phyloP scores from a whole-genome alignment of 225 moss, liverwort and hornwort genomes.

The Neckera pumila region DNA sequence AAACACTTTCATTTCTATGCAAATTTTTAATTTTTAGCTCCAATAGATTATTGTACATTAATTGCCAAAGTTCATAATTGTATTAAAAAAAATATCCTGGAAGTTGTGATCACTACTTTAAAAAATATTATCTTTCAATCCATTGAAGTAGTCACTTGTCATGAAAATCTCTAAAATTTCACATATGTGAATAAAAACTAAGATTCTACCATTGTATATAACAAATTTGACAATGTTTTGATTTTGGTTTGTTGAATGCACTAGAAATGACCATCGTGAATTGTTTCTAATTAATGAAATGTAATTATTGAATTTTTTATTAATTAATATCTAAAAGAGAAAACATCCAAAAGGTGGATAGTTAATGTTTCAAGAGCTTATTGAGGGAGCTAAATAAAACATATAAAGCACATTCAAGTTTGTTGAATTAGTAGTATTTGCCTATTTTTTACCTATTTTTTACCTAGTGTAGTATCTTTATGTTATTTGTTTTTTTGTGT shows the following conservation, averaged over 20 bases:
- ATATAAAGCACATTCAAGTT: neutral
- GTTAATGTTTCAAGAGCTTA: neutral
- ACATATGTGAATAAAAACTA: neutral
- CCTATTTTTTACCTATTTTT: neutral
- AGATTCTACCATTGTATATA: neutral
- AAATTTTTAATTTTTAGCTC: neutral
- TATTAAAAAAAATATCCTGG: accelerated
- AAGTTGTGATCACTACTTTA: neutral
- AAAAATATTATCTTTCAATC: too few species aligned
- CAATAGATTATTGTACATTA: accelerated
- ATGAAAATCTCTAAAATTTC: neutral
- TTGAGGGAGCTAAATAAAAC: neutral
- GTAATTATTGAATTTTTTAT: neutral
- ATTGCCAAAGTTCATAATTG: accelerated
- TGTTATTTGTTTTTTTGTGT: too few species aligned
- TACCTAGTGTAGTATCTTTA: accelerated
- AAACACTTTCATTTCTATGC: neutral
- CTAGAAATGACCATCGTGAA: too few species aligned
- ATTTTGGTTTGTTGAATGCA: too few species aligned
- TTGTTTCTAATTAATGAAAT: neutral
- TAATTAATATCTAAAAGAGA: neutral
- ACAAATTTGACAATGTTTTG: neutral
- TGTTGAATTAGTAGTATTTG: neutral
- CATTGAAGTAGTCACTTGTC: too few species aligned
- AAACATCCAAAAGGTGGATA: neutral